Percentiles rank a stretch among this genome's conserved stretches.
Evolutionary conservation across 208 protist genomes (phyloP).

Genomic region (Leishmania braziliensis): DNA sequence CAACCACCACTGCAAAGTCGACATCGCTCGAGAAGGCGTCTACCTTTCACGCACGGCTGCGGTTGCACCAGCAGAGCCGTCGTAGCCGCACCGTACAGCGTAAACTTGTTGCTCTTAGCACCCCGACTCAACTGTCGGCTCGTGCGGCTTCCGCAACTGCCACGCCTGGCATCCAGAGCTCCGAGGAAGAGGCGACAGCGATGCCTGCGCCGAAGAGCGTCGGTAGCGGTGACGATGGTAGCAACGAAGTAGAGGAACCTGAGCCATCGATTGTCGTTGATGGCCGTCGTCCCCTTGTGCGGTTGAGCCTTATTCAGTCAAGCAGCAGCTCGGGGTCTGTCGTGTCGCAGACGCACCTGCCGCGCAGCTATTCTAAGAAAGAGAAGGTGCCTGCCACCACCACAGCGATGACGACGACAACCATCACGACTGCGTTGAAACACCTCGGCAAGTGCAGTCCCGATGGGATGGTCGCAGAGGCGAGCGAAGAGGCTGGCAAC

Average conservation of each 20-base stretch:
- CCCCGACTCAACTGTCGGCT: not conserved
- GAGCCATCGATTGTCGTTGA: constrained; percentile 7
- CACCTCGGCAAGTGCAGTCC: not conserved
- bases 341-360: not conserved
- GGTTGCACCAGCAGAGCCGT: not conserved
- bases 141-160: not conserved
- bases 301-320: constrained; percentile 6
- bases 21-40: constrained; percentile 15
- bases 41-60: not conserved
- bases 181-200: not conserved
- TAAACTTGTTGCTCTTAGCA: not conserved
- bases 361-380: constrained; percentile 13
- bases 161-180: not conserved
- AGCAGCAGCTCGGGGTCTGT: constrained; percentile 6
- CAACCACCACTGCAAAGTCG: not conserved
- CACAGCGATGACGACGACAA: not conserved
- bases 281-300: constrained; percentile 7
- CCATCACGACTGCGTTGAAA: constrained; percentile 6
- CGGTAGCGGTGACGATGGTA: not conserved
- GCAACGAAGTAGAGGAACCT: constrained; percentile 17
- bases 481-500: not conserved
- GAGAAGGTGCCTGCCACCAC: not conserved
- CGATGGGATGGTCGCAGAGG: not conserved
- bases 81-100: not conserved
- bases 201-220: not conserved